Conservation (phyloP, 2,329 filamentous ascomycete genomes). For the Ploettnerulaceae sp. region DNA sequence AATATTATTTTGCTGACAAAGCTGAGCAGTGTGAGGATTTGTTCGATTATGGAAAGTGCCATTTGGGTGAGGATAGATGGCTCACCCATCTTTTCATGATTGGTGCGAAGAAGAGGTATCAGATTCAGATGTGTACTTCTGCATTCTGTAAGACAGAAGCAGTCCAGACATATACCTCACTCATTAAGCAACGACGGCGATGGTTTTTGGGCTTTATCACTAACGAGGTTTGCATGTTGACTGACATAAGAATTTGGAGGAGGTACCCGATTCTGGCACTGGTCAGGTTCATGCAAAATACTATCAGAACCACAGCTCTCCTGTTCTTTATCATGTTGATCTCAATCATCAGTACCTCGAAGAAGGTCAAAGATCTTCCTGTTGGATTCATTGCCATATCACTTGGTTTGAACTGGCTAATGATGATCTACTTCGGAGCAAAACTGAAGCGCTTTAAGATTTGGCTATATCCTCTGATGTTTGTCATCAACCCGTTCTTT, state of each 20-base stretch:
- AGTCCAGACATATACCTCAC: slow-evolving; percentile 77
- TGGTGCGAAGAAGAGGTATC: slow-evolving; percentile 84
- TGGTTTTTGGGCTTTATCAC: slow-evolving; percentile 98
- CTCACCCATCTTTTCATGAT: slow-evolving; percentile 99
- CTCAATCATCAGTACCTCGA: slow-evolving; percentile 78
- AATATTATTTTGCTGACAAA: slow-evolving; percentile 97
- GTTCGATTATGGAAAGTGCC: slow-evolving; percentile 94
- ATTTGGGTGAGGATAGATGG: slow-evolving; percentile 94
- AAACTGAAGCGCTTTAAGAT: slow-evolving; percentile 88
- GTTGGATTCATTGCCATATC: slow-evolving; percentile 93
- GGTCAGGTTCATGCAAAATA: slow-evolving; percentile 92
- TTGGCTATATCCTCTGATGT: slow-evolving; percentile 94
- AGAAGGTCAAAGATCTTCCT: slow-evolving; percentile 71
- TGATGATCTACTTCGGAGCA: slow-evolving; percentile 94
- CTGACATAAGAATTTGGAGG: slow-evolving; percentile 85
- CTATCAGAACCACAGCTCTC: slow-evolving; percentile 87
- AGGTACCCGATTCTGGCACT: slow-evolving; percentile 82
- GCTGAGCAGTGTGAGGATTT: slow-evolving; percentile 92
- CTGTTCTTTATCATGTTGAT: slow-evolving; percentile 93
- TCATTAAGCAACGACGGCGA: slow-evolving; percentile 88
- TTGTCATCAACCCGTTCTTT: slow-evolving; percentile 90
- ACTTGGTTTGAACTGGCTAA: slow-evolving; percentile 84
- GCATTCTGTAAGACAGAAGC: slow-evolving; percentile 99
- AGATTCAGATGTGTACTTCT: slow-evolving; percentile 96
- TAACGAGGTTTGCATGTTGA: slow-evolving; percentile 97